These are phyloP conservation scores for Datisca glomerata DNA, from an alignment of 306 rosid species.

Conservation along the genomic window DNA sequence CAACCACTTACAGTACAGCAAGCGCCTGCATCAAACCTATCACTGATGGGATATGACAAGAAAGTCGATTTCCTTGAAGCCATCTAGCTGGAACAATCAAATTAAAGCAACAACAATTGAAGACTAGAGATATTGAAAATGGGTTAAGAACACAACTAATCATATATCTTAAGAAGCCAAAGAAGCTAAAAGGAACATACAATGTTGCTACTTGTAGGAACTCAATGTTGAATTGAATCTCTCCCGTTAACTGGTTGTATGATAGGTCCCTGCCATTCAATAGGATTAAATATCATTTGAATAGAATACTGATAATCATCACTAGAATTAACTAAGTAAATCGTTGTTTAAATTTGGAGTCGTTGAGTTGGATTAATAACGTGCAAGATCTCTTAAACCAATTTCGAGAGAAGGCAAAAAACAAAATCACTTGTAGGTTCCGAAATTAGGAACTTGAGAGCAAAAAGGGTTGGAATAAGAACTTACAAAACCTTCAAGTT, in stretches of 20 bases:
- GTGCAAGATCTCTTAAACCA: slow-evolving; percentile 69
- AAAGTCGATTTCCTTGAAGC: slow-evolving; percentile 76
- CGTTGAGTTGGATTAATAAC: slow-evolving; percentile 27
- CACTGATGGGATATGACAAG: slow-evolving; percentile 76
- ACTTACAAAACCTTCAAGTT: slow-evolving; percentile 86
- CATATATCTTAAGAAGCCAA: too few species aligned
- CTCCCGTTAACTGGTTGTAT: slow-evolving; percentile 62
- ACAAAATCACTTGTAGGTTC: too few species aligned
- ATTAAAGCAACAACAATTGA: too few species aligned
- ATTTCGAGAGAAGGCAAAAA: too few species aligned
- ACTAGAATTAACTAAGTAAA: too few species aligned
- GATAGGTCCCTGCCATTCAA: slow-evolving; percentile 56
- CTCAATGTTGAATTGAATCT: slow-evolving; percentile 79
- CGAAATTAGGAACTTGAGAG: too few species aligned
- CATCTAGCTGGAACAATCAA: slow-evolving; percentile 38
- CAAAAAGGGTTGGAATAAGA: too few species aligned
- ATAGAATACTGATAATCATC: not conserved
- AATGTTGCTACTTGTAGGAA: slow-evolving; percentile 85
- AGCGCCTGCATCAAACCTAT: slow-evolving; percentile 98
- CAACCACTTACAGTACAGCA: slow-evolving; percentile 80
- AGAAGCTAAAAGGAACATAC: slow-evolving; percentile 45
- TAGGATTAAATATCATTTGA: not conserved
- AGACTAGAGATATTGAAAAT: too few species aligned
- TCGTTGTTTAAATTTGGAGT: not conserved
- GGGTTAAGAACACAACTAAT: too few species aligned